These are phyloP conservation scores for Avena atlantica DNA, from an alignment of 176 grass and related monocot genomes.

Conservation along the genomic window DNA sequence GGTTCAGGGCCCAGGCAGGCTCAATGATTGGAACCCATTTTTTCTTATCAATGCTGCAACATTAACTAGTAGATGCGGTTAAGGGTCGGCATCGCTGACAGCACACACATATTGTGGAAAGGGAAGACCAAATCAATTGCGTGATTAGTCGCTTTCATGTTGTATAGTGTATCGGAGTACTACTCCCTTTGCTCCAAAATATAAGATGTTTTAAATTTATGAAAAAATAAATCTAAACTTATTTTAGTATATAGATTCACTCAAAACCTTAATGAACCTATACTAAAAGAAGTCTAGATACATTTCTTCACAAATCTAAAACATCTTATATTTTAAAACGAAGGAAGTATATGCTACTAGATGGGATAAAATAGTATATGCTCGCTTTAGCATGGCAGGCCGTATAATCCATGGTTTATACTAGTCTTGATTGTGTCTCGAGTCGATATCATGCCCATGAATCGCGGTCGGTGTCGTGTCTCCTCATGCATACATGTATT, in stretches of 20 bases:
- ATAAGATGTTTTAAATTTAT: too few species aligned
- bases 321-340: too few species aligned
- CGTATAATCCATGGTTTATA: not conserved
- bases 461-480: conserved; percentile 16
- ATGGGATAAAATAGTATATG: not conserved
- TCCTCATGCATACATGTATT: not conserved
- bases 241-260: too few species aligned
- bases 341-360: not conserved
- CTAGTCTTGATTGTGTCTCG: not conserved
- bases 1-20: not conserved
- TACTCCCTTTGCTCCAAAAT: too few species aligned
- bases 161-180: not conserved
- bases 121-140: not conserved
- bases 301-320: too few species aligned
- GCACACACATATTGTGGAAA: not conserved
- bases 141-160: conserved; percentile 30
- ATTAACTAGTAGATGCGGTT: conserved; percentile 29
- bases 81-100: conserved; percentile 43
- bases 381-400: not conserved
- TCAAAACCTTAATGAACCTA: too few species aligned
- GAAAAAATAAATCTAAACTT: too few species aligned
- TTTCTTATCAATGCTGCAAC: not conserved
- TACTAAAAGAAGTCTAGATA: too few species aligned
- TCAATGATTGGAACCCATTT: not conserved
- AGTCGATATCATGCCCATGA: conserved; percentile 18